Percentiles rank a stretch among this genome's conserved stretches.
These are phyloP conservation scores for maize (Zea mays) DNA, from an alignment of 176 grass and related monocot species.

Conservation along the genomic window DNA sequence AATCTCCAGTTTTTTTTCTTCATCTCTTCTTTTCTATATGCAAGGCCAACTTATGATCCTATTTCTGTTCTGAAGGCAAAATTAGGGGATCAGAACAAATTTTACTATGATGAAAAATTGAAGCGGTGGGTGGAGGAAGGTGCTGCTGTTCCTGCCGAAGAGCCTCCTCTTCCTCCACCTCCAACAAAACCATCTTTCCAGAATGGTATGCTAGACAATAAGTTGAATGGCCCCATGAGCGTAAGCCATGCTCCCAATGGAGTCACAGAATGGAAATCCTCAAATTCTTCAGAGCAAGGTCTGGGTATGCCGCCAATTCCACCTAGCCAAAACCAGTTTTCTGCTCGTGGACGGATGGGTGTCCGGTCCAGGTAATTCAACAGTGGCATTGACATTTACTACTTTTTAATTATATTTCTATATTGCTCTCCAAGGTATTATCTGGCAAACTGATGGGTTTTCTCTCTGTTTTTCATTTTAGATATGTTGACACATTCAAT, in stretches of 20 bases:
- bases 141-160: constrained; percentile 63
- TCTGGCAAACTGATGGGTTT: not conserved
- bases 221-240: constrained; percentile 53
- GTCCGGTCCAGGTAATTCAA: constrained; percentile 77
- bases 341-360: constrained; percentile 76
- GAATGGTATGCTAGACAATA: constrained; percentile 67
- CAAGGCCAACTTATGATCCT: constrained; percentile 12
- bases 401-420: constrained; percentile 14
- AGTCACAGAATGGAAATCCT: constrained; percentile 38
- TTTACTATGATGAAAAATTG: constrained; percentile 92
- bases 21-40: not conserved
- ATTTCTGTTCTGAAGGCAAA: constrained; percentile 64
- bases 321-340: constrained; percentile 90
- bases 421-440: constrained; percentile 23
- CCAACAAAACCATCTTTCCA: constrained; percentile 66
- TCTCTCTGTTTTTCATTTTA: constrained; percentile 30
- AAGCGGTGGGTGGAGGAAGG: constrained; percentile 99
- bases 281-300: constrained; percentile 46
- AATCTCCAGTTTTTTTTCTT: not conserved
- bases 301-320: constrained; percentile 81
- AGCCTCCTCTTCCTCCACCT: constrained; percentile 74
- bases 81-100: constrained; percentile 88
- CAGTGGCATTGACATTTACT: not conserved
- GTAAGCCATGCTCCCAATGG: constrained; percentile 51
- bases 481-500: constrained; percentile 98